Evolutionary conservation across 2,329 filamentous ascomycete species (phyloP).

Genomic region (Colletotrichum australisinense): DNA sequence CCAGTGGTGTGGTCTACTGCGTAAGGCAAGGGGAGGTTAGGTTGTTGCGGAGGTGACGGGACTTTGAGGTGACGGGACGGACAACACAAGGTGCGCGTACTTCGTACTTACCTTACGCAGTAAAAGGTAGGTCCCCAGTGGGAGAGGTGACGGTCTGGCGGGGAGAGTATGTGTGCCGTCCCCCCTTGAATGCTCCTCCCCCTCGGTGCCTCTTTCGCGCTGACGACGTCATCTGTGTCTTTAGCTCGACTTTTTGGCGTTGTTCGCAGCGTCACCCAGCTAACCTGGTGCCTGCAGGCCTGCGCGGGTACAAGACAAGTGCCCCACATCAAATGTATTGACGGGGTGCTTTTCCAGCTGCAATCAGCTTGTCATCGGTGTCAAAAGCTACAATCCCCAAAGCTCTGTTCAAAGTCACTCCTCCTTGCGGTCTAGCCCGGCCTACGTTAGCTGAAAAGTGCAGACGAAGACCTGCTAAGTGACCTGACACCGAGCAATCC

Average conservation of each 20-base stretch:
- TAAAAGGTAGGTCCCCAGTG: no score
- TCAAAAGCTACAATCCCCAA: conserved; percentile 17
- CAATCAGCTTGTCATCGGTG: not conserved
- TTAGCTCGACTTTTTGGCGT: conserved; percentile 34
- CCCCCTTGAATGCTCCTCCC: conserved; percentile 1
- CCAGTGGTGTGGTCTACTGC: not conserved
- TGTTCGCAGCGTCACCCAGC: conserved; percentile 33
- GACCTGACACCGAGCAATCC: not conserved
- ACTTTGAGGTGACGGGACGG: conserved; percentile 10
- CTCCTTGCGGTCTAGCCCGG: not conserved
- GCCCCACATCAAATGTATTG: conserved; percentile 21
- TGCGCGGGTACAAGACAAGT: conserved; percentile 1
- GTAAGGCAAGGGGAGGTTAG: not conserved
- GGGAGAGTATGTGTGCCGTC: not conserved
- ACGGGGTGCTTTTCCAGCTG: not conserved
- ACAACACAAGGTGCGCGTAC: not conserved
- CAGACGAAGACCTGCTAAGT: not conserved
- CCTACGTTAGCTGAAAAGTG: not conserved
- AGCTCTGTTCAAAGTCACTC: conserved; percentile 19
- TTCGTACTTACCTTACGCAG: not conserved
- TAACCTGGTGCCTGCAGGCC: conserved; percentile 15
- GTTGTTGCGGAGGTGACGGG: conserved; percentile 34
- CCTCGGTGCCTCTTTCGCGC: conserved; percentile 32
- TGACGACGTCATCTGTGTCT: conserved; percentile 36
- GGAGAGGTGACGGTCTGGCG: conserved; percentile 4